A percentile compares a stretch with the other conserved stretches of the same genome.
phyloP scores from a whole-genome alignment of 257 asterid species.

The Salvia rosmarinus region DNA sequence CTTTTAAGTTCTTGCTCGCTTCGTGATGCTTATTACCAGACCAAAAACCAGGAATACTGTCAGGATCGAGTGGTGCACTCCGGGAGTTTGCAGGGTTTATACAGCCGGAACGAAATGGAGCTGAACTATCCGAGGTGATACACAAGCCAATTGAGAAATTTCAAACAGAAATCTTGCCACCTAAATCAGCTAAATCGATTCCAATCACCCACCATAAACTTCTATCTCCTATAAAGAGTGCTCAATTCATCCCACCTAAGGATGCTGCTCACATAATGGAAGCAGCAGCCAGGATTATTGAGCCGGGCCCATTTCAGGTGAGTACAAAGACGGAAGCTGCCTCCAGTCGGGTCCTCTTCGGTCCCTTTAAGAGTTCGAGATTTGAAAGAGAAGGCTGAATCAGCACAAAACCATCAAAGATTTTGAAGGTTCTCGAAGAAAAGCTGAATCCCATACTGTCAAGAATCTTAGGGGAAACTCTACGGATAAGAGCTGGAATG shows the following conservation, averaged over 20 bases:
- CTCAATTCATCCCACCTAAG: slow-evolving; percentile 49
- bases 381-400: slow-evolving; percentile 70
- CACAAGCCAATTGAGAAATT: slow-evolving; percentile 71
- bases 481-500: slow-evolving; percentile 51
- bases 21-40: slow-evolving; percentile 44
- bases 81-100: slow-evolving; percentile 41
- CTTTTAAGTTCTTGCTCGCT: slow-evolving; percentile 58
- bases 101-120: slow-evolving; percentile 35
- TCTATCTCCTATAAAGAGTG: slow-evolving; percentile 82
- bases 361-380: slow-evolving; percentile 63
- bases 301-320: slow-evolving; percentile 53
- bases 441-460: slow-evolving; percentile 47
- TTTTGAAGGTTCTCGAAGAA: slow-evolving; percentile 54
- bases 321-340: slow-evolving; percentile 51
- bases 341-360: slow-evolving; percentile 61
- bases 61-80: slow-evolving; percentile 48
- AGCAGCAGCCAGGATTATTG: slow-evolving; percentile 82
- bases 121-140: slow-evolving; percentile 43
- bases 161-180: slow-evolving; percentile 81
- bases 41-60: slow-evolving; percentile 35
- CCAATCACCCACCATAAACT: slow-evolving; percentile 85
- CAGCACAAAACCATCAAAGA: slow-evolving; percentile 54
- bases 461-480: slow-evolving; percentile 54
- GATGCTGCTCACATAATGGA: slow-evolving; percentile 91
- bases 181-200: slow-evolving; percentile 85